Base-by-base conservation (phyloP, 805 yeast species). In the Priceomyces carsonii region DNA sequence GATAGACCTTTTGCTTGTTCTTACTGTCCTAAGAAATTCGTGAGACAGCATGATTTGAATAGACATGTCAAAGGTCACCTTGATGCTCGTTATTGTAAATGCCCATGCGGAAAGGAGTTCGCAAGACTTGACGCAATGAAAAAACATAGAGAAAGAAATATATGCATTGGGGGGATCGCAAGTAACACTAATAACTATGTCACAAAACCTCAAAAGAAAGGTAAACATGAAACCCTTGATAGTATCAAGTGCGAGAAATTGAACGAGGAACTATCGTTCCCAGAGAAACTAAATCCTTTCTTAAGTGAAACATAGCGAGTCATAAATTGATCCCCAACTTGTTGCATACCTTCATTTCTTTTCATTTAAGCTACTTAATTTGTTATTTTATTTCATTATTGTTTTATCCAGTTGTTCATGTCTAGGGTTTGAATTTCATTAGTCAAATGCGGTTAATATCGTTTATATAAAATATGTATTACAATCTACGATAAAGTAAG, bases 71-170 rank as follows among this genome's bases (percentile, higher is more conserved):
- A 86, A 56, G 85, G 90, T 10, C 99, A 93, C 55, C 72, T 78
- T 35, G 89, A 79, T 34, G 80, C 81, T 42, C 73, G 81, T 18
- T 82, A 75, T 47, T 63, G 68, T 36, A 67, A 67, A 18, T 93
- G 99, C 61, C 84, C 85, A 0, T 95, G 99, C 65, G 96, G 97
- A n/a, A 91, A 90, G 61, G 82, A 81, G 43, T 93, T 93, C 63
- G 81, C 91, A 1, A 73, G 98, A 39, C 82, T 85, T 35, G 97
- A 93, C 66, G 96, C 96, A 0, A 66, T 90, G 57, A 79, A 78
- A 47, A 75, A 91, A 42, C 99, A 91, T 55, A 69, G 87, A 45
- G 69, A 78, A 29, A 73, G 95, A 46, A 79, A 80, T 63, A 87
- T 88, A 25, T 90, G 97, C 53, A 49, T 63, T n/a, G 95, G 95